phyloP scores from a whole-genome alignment of 768 basidiomycete species.

The Trametes meyenii region DNA sequence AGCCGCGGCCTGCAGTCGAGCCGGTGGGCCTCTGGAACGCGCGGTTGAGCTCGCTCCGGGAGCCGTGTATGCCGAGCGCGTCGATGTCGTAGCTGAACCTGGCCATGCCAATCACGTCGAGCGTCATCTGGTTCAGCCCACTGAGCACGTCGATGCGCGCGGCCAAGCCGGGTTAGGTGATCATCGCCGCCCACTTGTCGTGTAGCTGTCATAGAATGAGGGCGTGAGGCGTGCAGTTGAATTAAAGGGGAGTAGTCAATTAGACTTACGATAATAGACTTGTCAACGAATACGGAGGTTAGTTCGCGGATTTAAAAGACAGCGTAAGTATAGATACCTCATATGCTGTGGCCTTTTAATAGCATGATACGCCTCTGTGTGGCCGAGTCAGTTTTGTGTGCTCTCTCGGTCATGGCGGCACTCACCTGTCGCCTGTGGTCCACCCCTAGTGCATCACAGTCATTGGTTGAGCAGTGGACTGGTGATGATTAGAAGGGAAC shows the following conservation, averaged over 20 bases:
- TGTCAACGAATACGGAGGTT: conserved; percentile 22
- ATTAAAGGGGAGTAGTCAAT: background rate
- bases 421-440: conserved; percentile 2
- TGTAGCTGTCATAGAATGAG: background rate
- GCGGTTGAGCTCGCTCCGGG: conserved; percentile 32
- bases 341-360: background rate
- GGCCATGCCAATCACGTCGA: conserved; percentile 14
- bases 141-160: background rate
- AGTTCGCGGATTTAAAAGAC: conserved; percentile 25
- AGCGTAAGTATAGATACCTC: background rate
- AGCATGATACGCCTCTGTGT: background rate
- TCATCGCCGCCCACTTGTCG: background rate
- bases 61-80: conserved; percentile 28
- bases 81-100: conserved; percentile 39
- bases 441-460: background rate
- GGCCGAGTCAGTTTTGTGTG: background rate
- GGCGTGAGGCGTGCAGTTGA: background rate
- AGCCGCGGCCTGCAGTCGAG: background rate
- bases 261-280: too few relatives aligned
- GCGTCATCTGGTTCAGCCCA: background rate
- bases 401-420: background rate
- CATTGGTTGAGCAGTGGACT: too few relatives aligned
- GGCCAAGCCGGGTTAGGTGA: background rate
- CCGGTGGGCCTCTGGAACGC: background rate
- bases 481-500: too few relatives aligned